Evolutionary conservation across 192 early-diverging fungal genomes (phyloP).

Genomic region (Umbelopsis vinacea): DNA sequence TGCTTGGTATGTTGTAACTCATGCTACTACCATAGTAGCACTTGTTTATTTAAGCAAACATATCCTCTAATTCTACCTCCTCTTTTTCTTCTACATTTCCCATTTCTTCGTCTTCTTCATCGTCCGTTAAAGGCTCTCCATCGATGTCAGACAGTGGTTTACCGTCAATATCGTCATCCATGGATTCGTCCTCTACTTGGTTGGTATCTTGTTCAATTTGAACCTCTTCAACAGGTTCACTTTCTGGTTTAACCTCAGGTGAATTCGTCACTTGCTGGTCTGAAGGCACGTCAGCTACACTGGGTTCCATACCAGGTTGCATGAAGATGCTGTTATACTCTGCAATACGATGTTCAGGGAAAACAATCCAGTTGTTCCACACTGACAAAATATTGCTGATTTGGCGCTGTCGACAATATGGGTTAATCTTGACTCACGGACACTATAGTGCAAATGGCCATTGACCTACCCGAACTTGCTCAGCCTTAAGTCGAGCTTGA

Average conservation of each 20-base stretch:
- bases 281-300: background rate
- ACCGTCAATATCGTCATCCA: conserved; percentile 54
- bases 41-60: conserved; percentile 21
- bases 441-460: background rate
- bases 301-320: conserved; percentile 30
- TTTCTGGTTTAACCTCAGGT: background rate
- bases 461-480: conserved; percentile 67
- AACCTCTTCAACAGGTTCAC: conserved; percentile 27
- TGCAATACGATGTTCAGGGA: conserved; percentile 69
- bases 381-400: conserved; percentile 68
- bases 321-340: conserved; percentile 56
- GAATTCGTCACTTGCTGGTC: background rate
- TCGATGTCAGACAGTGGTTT: conserved; percentile 51
- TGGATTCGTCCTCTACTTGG: conserved; percentile 28
- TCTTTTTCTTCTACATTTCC: background rate
- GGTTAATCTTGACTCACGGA: background rate
- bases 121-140: conserved; percentile 50
- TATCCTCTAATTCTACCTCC: conserved; percentile 20
- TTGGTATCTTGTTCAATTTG: background rate
- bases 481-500: conserved; percentile 77
- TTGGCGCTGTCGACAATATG: conserved; percentile 48
- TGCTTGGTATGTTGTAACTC: no score
- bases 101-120: conserved; percentile 33
- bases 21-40: no score
- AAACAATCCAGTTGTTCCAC: conserved; percentile 94